Conservation (phyloP, 2,329 filamentous ascomycete species). For the Aaosphaeria pasadenensis region DNA sequence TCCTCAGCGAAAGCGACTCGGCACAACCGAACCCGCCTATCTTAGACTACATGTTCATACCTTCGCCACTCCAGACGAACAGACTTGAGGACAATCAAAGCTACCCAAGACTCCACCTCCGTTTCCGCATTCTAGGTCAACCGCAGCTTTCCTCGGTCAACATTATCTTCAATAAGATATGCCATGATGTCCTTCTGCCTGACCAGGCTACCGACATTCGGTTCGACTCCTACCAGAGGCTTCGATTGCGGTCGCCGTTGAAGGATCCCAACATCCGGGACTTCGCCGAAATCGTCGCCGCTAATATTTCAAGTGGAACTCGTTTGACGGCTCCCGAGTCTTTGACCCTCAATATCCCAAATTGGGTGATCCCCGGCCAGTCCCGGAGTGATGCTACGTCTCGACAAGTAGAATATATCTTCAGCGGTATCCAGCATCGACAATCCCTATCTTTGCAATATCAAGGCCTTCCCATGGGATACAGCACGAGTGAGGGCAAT, state of each 20-base stretch:
- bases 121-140: constrained; percentile 12
- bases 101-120: constrained; percentile 18
- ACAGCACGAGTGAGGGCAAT: background rate
- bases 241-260: constrained; percentile 11
- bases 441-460: background rate
- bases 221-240: constrained; percentile 14
- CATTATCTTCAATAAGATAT: constrained; percentile 18
- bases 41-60: constrained; percentile 6
- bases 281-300: constrained; percentile 14
- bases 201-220: constrained; percentile 25
- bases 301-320: constrained; percentile 25
- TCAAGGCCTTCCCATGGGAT: background rate
- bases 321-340: constrained; percentile 24
- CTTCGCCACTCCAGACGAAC: constrained; percentile 17
- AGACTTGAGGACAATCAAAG: constrained; percentile 16
- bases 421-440: background rate
- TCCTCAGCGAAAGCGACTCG: constrained; percentile 1
- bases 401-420: background rate
- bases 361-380: constrained; percentile 21
- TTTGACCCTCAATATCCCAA: constrained; percentile 24
- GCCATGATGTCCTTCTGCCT: constrained; percentile 30
- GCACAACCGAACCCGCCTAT: background rate
- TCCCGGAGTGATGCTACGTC: background rate
- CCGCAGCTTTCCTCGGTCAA: constrained; percentile 16
- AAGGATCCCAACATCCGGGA: constrained; percentile 11